Percentiles rank a stretch among this genome's conserved stretches.
These are phyloP conservation scores for Dactylellina drechsleri DNA, from an alignment of 2,329 filamentous ascomycete species.

Conservation along the genomic window DNA sequence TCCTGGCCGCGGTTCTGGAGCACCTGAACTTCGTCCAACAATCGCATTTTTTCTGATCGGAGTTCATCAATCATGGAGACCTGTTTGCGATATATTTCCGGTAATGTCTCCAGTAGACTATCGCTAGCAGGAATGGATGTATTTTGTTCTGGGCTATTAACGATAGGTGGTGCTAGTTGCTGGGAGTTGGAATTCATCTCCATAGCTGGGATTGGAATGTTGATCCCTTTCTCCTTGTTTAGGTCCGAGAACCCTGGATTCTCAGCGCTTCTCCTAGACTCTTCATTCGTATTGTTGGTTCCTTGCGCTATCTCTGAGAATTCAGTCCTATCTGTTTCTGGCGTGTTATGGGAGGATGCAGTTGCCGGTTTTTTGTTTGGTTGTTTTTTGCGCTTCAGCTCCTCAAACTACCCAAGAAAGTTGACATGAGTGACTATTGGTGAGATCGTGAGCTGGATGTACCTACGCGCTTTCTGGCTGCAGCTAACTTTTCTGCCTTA, in stretches of 20 bases:
- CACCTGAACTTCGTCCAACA: constrained; percentile 30
- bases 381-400: constrained; percentile 54
- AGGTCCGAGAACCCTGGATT: too few relatives aligned
- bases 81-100: constrained; percentile 53
- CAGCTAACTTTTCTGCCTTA: constrained; percentile 50
- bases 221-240: too few relatives aligned
- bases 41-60: constrained; percentile 29
- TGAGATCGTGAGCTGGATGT: background rate
- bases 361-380: constrained; percentile 30
- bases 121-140: constrained; percentile 1
- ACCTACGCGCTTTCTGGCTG: constrained; percentile 44
- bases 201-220: background rate
- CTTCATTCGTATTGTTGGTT: too few relatives aligned
- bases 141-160: background rate
- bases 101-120: constrained; percentile 26
- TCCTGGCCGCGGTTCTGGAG: constrained; percentile 22
- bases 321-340: background rate
- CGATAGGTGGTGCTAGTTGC: background rate
- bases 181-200: background rate
- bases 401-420: constrained; percentile 35
- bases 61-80: constrained; percentile 41
- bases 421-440: background rate
- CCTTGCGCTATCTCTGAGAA: too few relatives aligned
- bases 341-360: background rate
- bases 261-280: too few relatives aligned